Percentiles rank a stretch among this genome's conserved stretches.
Conservation (phyloP, 2,329 filamentous ascomycete genomes). For the Colletotrichum musicola region DNA sequence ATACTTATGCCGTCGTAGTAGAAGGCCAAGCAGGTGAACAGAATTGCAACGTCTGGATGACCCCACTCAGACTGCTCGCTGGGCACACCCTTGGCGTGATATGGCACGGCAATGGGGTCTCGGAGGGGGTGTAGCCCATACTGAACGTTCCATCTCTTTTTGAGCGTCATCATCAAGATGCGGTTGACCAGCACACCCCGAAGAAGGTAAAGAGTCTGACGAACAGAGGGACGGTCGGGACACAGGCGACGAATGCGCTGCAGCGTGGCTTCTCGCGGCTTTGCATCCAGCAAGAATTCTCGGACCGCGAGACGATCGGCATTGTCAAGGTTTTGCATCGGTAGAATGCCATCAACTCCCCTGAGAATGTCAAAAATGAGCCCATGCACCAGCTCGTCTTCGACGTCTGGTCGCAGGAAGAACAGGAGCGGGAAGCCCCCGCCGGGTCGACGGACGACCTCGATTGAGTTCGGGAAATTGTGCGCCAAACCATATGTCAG, state of each 20-base stretch:
- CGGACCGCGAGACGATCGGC: conserved; percentile 45
- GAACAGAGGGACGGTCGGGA: conserved; percentile 47
- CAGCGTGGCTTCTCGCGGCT: conserved; percentile 40
- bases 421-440: conserved; percentile 68
- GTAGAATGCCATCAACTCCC: conserved; percentile 48
- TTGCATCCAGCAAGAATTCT: conserved; percentile 45
- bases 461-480: conserved; percentile 56
- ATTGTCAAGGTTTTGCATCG: conserved; percentile 46
- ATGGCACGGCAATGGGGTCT: conserved; percentile 75
- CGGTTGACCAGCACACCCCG: conserved; percentile 72
- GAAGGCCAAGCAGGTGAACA: conserved; percentile 75
- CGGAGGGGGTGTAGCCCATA: conserved; percentile 70
- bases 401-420: conserved; percentile 63
- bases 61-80: conserved; percentile 74
- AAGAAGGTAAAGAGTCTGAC: conserved; percentile 63
- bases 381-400: conserved; percentile 55
- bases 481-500: conserved; percentile 53
- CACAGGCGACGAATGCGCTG: conserved; percentile 46
- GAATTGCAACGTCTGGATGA: conserved; percentile 75
- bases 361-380: conserved; percentile 56
- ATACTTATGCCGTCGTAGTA: conserved; percentile 72
- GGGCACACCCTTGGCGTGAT: conserved; percentile 73
- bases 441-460: conserved; percentile 55
- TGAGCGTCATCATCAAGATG: conserved; percentile 70
- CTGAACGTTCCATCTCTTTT: conserved; percentile 76